A percentile compares a stretch with the other conserved stretches of the same genome.
These are phyloP conservation scores for Medicago lupulina DNA, from an alignment of 306 rosid species.

Conservation along the genomic window DNA sequence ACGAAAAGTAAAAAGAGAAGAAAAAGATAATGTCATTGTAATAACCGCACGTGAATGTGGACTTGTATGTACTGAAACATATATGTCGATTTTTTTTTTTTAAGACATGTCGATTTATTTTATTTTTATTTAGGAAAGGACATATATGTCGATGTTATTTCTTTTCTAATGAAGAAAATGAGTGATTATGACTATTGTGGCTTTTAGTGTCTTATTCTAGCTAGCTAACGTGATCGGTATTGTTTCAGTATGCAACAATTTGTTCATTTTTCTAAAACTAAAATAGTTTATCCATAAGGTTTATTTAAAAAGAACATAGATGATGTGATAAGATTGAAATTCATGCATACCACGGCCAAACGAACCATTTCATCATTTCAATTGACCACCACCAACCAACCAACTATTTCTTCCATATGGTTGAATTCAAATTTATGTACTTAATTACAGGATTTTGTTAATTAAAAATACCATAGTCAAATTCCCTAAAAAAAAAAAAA, in stretches of 20 bases:
- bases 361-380: background rate
- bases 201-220: background rate
- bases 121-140: too few species aligned
- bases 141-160: too few species aligned
- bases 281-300: background rate
- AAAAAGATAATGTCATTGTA: too few species aligned
- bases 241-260: background rate
- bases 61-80: too few species aligned
- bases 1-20: too few species aligned
- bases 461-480: background rate
- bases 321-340: background rate
- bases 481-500: too few species aligned
- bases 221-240: background rate
- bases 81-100: too few species aligned
- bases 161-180: too few species aligned
- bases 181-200: too few species aligned
- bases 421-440: background rate
- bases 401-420: background rate
- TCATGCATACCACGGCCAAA: background rate
- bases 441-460: background rate
- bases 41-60: too few species aligned
- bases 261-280: background rate
- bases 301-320: background rate
- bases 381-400: conserved; percentile 39
- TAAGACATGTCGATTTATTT: too few species aligned